Conservation (phyloP, 2,329 filamentous ascomycete genomes). For the Aureobasidium vineae region DNA sequence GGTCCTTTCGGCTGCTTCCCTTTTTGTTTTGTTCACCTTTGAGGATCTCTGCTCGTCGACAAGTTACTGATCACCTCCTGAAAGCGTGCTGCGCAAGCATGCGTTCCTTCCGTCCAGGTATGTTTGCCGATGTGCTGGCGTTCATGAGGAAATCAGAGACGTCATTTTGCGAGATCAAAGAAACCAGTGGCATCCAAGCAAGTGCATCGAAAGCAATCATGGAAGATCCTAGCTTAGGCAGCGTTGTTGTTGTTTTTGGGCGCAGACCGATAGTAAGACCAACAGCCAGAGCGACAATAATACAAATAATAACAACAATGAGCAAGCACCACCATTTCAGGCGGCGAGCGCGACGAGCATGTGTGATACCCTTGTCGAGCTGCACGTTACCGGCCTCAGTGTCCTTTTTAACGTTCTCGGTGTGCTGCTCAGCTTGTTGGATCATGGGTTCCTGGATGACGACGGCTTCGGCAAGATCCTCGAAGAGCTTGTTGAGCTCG, state of each 20-base stretch:
- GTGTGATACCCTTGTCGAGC: slow-evolving; percentile 65
- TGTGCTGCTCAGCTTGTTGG: slow-evolving; percentile 62
- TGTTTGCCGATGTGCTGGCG: background rate
- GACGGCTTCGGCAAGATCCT: slow-evolving; percentile 71
- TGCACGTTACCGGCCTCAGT: slow-evolving; percentile 68
- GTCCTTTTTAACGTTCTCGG: slow-evolving; percentile 63
- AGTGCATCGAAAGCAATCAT: background rate
- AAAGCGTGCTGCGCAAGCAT: background rate
- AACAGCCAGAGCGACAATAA: slow-evolving; percentile 51
- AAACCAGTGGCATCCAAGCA: background rate
- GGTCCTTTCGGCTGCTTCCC: background rate
- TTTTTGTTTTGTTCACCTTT: background rate
- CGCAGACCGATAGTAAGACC: slow-evolving; percentile 50
- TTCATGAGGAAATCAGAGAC: background rate
- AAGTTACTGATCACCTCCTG: background rate
- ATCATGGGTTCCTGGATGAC: slow-evolving; percentile 68
- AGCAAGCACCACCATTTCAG: slow-evolving; percentile 79
- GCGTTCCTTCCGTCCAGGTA: background rate
- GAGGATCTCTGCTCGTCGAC: background rate
- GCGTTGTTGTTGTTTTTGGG: slow-evolving; percentile 10
- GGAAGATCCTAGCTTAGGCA: background rate
- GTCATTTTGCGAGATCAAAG: background rate
- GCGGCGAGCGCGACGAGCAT: slow-evolving; percentile 65
- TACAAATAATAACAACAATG: slow-evolving; percentile 51
- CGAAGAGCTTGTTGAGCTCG: slow-evolving; percentile 68